These are phyloP conservation scores for Porcisia hertigi DNA, from an alignment of 208 protist genomes.

Conservation along the genomic window DNA sequence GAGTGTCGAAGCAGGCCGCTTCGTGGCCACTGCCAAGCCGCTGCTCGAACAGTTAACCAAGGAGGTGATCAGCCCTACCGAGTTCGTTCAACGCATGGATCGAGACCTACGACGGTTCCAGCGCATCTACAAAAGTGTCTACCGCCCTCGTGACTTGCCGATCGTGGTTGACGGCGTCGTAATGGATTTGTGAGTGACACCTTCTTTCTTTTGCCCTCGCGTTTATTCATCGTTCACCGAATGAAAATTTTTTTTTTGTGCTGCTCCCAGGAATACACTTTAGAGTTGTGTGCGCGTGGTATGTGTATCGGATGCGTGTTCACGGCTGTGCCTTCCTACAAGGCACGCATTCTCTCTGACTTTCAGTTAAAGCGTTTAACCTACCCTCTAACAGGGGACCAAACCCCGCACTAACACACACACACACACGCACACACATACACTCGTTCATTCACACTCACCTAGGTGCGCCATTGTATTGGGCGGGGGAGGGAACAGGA, in stretches of 20 bases:
- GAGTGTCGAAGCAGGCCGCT: conserved; percentile 37
- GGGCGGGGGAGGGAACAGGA: neutral
- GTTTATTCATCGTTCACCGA: neutral
- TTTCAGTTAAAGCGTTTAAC: neutral
- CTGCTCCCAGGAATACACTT: neutral
- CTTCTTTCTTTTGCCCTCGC: neutral
- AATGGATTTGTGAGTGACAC: conserved; percentile 56
- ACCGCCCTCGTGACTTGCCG: conserved; percentile 59
- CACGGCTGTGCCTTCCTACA: neutral
- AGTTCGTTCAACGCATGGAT: conserved; percentile 58
- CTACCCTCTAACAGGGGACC: neutral
- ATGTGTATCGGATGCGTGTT: neutral
- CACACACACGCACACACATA: neutral
- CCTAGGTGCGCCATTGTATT: neutral
- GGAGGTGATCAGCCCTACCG: conserved; percentile 16
- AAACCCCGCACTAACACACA: neutral
- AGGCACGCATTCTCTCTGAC: neutral
- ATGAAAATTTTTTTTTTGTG: neutral
- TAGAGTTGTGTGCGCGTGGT: no score
- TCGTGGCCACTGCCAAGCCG: conserved; percentile 41
- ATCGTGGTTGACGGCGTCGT: conserved; percentile 82
- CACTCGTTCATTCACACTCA: neutral
- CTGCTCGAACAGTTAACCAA: conserved; percentile 40
- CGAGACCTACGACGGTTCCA: conserved; percentile 50
- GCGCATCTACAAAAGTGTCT: conserved; percentile 48